Evolutionary conservation across 306 rosid species (phyloP), one percentile per base, ranked within the genome.

Genomic region (Begonia peltatifolia): DNA sequence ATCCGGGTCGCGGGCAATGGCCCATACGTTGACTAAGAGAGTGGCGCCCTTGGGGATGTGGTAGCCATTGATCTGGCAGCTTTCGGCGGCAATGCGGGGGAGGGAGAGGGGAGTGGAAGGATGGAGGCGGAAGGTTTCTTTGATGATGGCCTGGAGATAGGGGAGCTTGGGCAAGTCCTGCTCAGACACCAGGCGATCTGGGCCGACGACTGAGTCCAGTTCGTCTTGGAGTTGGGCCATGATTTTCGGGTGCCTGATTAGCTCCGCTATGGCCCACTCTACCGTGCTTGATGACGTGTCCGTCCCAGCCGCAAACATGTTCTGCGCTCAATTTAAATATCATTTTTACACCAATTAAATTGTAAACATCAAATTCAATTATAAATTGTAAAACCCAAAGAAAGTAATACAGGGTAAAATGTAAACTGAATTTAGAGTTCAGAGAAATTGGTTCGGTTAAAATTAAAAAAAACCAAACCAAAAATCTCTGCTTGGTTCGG

Each of bases 101-200:
- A 86, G 61, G 0, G 93, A 82, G 11, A 86, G 81, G 0, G 95
- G 95, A 9, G 95, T 79, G n/a, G 95, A 61, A 0, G 95, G 92
- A 65, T 85, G 92, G 6, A 85, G 81, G 11, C 95, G 79, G 9
- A 86, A 77, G 0, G 83, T 73, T 52, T 86, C 95, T 61, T 86
- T 86, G 15, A 86, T 54, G 10, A 85, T 79, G 3, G 92, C 87
- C 1, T 81, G 79, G 20, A 85, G 71, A 63, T 76, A 82, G 6
- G 83, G 65, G 6, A 82, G 66, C 4, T 73, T 18, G 10, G 76
- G 22, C 0, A 86, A 6, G 63, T 86, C 87, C 2, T n/a, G 6
- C 62, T 85, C 87, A 0, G 57, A 61, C 3, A 81, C 74, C 0
- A 70, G 69, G 2, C 74, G 70, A 5, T 74, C 75, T 0, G 41